phyloP scores from a whole-genome alignment of 768 basidiomycete genomes.

The Tulasnella sp. region DNA sequence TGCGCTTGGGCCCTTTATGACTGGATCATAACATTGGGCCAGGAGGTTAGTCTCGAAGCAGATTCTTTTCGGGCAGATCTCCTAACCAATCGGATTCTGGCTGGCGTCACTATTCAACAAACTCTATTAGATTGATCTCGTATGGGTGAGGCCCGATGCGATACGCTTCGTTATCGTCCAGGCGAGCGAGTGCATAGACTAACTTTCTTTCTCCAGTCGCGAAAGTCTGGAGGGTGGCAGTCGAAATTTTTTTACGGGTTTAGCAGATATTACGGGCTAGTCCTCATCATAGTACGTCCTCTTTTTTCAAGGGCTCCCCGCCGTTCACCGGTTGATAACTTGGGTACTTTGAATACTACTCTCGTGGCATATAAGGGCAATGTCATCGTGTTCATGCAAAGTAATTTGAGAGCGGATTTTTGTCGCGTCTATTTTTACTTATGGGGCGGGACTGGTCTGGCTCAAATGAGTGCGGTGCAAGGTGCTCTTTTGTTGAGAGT shows the following conservation, averaged over 20 bases:
- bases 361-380: neutral
- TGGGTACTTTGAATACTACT: neutral
- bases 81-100: neutral
- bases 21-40: conserved; percentile 23
- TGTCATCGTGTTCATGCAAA: neutral
- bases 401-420: neutral
- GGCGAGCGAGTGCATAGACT: too few relatives aligned
- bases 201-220: neutral
- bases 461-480: neutral
- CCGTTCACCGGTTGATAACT: too few relatives aligned
- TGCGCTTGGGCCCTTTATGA: conserved; percentile 25
- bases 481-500: too few relatives aligned
- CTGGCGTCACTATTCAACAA: too few relatives aligned
- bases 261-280: neutral
- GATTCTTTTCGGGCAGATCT: neutral
- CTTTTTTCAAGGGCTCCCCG: too few relatives aligned
- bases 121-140: neutral
- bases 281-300: neutral
- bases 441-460: neutral
- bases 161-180: neutral
- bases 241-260: neutral
- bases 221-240: neutral
- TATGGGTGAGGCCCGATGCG: neutral
- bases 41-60: conserved; percentile 10
- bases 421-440: neutral